Evolutionary conservation across 352 stramenopile genomes (phyloP).

Genomic region (Globisporangium lucens): DNA sequence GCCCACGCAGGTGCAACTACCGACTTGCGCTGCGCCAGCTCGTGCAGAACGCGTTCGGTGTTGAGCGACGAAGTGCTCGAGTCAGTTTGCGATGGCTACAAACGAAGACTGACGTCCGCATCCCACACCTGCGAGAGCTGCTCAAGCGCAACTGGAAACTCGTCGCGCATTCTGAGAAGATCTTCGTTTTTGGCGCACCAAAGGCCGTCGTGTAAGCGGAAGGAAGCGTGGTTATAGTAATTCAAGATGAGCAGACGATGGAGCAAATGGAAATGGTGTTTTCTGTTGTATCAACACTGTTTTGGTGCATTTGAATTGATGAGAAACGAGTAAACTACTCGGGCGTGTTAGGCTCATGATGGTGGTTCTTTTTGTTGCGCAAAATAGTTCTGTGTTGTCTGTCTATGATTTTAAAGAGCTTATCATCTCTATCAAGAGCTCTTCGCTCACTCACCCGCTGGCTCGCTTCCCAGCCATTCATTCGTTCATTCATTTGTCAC

Average conservation of each 20-base stretch:
- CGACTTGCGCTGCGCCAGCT: slow-evolving; percentile 79
- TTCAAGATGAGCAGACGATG: neutral
- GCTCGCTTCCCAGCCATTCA: neutral
- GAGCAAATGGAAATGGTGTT: neutral
- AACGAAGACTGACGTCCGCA: slow-evolving; percentile 36
- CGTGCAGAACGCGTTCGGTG: slow-evolving; percentile 76
- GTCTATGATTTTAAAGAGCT: neutral
- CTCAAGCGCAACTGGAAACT: slow-evolving; percentile 79
- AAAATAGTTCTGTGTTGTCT: slow-evolving; percentile 1
- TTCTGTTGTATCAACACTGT: neutral
- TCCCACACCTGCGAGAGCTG: slow-evolving; percentile 48
- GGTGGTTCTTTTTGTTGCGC: neutral
- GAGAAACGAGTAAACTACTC: neutral
- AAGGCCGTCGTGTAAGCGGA: slow-evolving; percentile 70
- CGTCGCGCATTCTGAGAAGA: slow-evolving; percentile 70
- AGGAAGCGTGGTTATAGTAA: neutral
- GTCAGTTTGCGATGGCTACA: slow-evolving; percentile 49
- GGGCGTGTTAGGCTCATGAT: neutral
- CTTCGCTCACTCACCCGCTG: neutral
- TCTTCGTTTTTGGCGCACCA: slow-evolving; percentile 79
- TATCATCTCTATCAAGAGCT: too few relatives aligned
- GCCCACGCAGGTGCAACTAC: slow-evolving; percentile 85
- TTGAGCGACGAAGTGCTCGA: slow-evolving; percentile 81
- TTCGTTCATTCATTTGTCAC: neutral
- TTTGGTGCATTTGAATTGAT: neutral